Conservation (phyloP, 1,284 basidiomycete species). For the Coniferiporia sulphurascens region DNA sequence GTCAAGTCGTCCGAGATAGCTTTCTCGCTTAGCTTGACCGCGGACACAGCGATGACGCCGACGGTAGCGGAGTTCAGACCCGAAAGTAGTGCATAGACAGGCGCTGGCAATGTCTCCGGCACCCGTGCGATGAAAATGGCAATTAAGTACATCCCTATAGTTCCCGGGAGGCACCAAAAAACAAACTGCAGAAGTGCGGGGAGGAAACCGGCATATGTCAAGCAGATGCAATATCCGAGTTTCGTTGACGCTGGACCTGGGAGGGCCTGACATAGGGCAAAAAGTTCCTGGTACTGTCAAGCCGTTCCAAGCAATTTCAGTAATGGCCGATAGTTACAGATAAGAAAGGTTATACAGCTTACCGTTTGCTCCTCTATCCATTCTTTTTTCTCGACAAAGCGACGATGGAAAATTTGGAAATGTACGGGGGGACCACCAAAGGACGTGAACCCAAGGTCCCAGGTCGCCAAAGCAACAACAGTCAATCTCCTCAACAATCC, state of each 20-base stretch:
- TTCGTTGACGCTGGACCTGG: constrained; percentile 1
- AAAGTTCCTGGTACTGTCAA: constrained; percentile 2
- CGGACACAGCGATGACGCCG: constrained; percentile 52
- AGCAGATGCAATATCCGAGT: constrained; percentile 3
- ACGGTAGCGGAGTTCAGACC: constrained; percentile 56
- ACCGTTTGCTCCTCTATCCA: constrained; percentile 20
- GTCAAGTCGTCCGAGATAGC: constrained; percentile 46
- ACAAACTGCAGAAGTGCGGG: not conserved
- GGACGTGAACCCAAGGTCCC: constrained; percentile 21
- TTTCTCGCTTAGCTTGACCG: constrained; percentile 43
- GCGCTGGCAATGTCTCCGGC: constrained; percentile 39
- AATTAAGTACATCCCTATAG: constrained; percentile 46
- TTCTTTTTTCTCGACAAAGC: constrained; percentile 18
- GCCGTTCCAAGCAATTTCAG: not conserved
- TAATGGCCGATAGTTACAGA: not conserved
- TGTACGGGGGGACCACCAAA: constrained; percentile 22
- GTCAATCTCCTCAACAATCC: not conserved
- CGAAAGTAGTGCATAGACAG: constrained; percentile 48
- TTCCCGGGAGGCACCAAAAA: constrained; percentile 35
- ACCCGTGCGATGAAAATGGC: constrained; percentile 45
- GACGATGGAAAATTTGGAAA: constrained; percentile 19
- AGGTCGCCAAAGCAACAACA: constrained; percentile 1
- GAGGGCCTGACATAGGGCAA: constrained; percentile 2
- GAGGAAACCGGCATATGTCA: not conserved
- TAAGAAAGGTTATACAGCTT: not conserved